These are phyloP conservation scores for Pulveroboletus ravenelii DNA, from an alignment of 768 basidiomycete genomes.

Conservation along the genomic window DNA sequence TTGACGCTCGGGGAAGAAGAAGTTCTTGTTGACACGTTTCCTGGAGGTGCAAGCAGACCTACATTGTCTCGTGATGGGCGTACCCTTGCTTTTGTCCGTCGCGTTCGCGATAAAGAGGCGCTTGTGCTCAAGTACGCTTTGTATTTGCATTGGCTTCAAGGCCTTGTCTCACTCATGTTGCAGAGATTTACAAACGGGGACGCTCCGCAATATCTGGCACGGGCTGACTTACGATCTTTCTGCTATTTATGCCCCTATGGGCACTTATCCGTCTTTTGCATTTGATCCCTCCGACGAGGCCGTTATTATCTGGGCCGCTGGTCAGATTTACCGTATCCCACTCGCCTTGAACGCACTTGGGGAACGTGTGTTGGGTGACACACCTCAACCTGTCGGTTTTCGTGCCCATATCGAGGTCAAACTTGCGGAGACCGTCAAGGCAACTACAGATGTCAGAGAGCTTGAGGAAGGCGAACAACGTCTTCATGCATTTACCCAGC, in stretches of 20 bases:
- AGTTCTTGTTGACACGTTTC: constrained; percentile 49
- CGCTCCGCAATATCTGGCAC: constrained; percentile 60
- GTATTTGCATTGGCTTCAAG: background rate
- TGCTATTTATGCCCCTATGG: constrained; percentile 66
- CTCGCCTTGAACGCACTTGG: constrained; percentile 36
- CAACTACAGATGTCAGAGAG: constrained; percentile 46
- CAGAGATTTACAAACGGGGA: constrained; percentile 66
- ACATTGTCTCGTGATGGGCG: constrained; percentile 64
- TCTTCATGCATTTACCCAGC: constrained; percentile 57
- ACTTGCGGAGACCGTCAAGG: constrained; percentile 54
- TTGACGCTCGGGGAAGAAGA: constrained; percentile 50
- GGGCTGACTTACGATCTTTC: constrained; percentile 67
- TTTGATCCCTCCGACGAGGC: constrained; percentile 36
- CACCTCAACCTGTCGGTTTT: constrained; percentile 52
- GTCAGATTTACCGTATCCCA: constrained; percentile 62
- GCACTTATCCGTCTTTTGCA: constrained; percentile 73
- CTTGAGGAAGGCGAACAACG: constrained; percentile 54
- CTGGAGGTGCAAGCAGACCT: constrained; percentile 72
- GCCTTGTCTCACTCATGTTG: constrained; percentile 1
- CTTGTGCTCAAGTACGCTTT: constrained; percentile 61
- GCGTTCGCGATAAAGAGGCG: constrained; percentile 68
- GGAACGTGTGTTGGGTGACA: constrained; percentile 41
- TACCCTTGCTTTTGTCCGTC: constrained; percentile 70
- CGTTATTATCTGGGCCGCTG: constrained; percentile 70
- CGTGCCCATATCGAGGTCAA: constrained; percentile 58